phyloP scores from a whole-genome alignment of 192 early-diverging fungal species.

The Coemansia sp. region DNA sequence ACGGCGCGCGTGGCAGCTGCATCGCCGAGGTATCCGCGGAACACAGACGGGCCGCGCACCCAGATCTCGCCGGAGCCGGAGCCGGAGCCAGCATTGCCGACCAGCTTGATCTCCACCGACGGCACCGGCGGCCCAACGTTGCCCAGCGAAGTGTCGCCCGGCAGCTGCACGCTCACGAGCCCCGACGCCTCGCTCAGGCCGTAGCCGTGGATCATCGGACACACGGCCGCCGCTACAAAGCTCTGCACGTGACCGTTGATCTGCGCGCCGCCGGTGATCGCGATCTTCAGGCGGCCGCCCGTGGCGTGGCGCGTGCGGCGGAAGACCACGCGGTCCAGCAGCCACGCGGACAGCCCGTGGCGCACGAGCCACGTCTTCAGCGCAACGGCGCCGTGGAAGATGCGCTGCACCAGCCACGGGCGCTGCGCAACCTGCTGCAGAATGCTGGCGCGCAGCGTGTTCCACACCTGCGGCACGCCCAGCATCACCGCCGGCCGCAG shows the following conservation, averaged over 20 bases:
- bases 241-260: conserved; percentile 82
- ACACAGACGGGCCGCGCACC: conserved; percentile 79
- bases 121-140: conserved; percentile 77
- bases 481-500: conserved; percentile 76
- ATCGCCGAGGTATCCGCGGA: conserved; percentile 82
- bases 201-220: conserved; percentile 87
- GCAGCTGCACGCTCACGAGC: conserved; percentile 68
- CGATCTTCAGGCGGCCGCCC: conserved; percentile 82
- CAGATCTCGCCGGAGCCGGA: conserved; percentile 79
- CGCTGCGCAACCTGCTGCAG: conserved; percentile 62
- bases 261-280: conserved; percentile 87
- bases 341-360: conserved; percentile 65
- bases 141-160: conserved; percentile 59
- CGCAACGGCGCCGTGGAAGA: conserved; percentile 76
- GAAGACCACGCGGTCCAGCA: conserved; percentile 80
- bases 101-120: conserved; percentile 77
- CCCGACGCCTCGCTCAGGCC: conserved; percentile 84
- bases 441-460: conserved; percentile 84
- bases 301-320: conserved; percentile 77
- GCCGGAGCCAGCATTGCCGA: conserved; percentile 57
- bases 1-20: conserved; percentile 65
- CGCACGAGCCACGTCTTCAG: conserved; percentile 65
- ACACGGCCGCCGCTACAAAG: conserved; percentile 75
- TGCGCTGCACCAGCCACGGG: conserved; percentile 55
- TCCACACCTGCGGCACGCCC: conserved; percentile 87